Evolutionary conservation across 129 eudicot genomes (phyloP).

Genomic region (Flaveria trinervia): DNA sequence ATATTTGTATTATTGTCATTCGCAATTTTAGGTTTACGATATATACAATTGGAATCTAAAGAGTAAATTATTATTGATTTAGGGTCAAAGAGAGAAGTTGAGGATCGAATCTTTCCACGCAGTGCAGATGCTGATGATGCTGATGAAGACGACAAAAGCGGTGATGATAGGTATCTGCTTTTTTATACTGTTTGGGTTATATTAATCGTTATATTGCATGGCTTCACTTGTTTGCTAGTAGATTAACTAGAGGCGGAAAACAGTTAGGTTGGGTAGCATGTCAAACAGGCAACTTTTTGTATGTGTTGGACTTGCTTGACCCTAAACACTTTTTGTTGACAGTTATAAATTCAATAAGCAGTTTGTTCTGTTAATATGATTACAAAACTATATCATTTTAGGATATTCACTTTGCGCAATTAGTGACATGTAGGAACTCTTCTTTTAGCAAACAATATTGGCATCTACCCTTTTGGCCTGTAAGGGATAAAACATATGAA

Average conservation of each 20-base stretch:
- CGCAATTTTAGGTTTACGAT: background rate
- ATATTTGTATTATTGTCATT: background rate
- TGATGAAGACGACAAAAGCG: conserved; percentile 71
- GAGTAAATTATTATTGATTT: conserved; percentile 13
- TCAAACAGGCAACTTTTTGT: background rate
- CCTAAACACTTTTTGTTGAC: background rate
- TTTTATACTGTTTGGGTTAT: background rate
- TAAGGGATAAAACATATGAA: conserved; percentile 1
- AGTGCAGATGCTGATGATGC: conserved; percentile 96
- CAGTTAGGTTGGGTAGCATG: background rate
- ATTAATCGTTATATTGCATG: background rate
- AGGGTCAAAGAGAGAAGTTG: conserved; percentile 86
- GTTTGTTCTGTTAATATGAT: too few species aligned
- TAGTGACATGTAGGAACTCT: background rate
- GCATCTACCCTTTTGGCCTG: background rate
- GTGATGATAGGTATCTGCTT: conserved; percentile 65
- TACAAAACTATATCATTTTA: background rate
- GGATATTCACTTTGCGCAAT: background rate
- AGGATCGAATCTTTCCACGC: conserved; percentile 84
- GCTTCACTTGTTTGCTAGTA: conserved; percentile 5
- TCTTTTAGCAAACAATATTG: background rate
- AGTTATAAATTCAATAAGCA: background rate
- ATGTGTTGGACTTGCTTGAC: background rate
- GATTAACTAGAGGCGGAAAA: conserved; percentile 6
- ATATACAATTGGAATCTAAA: background rate